Conservation (phyloP, 306 rosid species). For the Sphenostylis stenocarpa region DNA sequence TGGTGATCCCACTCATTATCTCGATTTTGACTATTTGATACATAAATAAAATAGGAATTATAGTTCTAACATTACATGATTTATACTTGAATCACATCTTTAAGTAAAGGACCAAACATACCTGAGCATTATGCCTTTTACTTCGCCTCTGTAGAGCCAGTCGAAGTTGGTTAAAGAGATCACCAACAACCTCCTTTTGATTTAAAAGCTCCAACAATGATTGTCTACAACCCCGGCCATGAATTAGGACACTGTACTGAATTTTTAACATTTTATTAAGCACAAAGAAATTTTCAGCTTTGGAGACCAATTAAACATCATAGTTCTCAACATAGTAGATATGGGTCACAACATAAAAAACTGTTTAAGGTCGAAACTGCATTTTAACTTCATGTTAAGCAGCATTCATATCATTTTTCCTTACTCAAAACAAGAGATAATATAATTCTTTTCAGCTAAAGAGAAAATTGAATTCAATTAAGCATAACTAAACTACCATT, state of each 20-base stretch:
- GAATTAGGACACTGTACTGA: conserved; percentile 72
- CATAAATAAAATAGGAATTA: background rate
- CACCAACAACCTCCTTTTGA: conserved; percentile 77
- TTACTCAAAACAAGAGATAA: background rate
- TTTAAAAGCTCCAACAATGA: conserved; percentile 70
- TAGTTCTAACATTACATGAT: too few species aligned
- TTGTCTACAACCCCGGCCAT: conserved; percentile 52
- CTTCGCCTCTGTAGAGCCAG: conserved; percentile 70
- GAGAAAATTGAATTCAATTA: background rate
- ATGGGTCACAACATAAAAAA: conserved; percentile 4
- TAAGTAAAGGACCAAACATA: conserved; percentile 38
- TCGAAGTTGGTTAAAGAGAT: conserved; percentile 80
- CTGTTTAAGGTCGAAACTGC: background rate
- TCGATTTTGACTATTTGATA: background rate
- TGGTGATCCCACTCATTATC: too few species aligned
- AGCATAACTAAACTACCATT: background rate
- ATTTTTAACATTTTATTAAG: conserved; percentile 32
- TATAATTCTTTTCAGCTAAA: too few species aligned
- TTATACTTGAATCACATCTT: background rate
- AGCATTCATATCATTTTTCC: background rate
- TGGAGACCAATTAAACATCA: background rate
- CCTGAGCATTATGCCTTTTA: conserved; percentile 70
- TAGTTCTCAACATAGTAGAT: background rate
- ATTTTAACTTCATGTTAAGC: background rate
- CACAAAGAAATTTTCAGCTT: conserved; percentile 21